A percentile compares a stretch with the other conserved stretches of the same genome.
Evolutionary conservation across 768 basidiomycete species (phyloP).

Genomic region (Collybiopsis luxurians): DNA sequence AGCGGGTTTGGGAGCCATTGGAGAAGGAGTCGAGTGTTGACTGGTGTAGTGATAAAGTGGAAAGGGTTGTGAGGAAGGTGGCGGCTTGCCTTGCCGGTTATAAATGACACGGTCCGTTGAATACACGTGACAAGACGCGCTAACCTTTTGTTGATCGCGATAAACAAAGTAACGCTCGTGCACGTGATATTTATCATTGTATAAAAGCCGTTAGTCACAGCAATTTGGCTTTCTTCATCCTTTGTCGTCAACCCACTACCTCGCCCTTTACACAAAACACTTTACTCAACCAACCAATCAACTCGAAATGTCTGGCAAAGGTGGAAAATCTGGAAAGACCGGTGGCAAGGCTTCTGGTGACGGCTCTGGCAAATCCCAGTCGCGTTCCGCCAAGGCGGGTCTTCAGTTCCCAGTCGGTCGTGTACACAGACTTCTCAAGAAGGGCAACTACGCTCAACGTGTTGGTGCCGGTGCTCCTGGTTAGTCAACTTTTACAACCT

Average conservation of each 20-base stretch:
- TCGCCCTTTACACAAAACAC: constrained; percentile 17
- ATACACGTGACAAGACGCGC: constrained; percentile 28
- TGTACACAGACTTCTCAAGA: constrained; percentile 86
- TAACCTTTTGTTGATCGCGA: constrained; percentile 27
- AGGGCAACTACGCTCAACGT: constrained; percentile 85
- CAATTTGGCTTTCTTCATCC: constrained; percentile 16
- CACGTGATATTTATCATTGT: constrained; percentile 22
- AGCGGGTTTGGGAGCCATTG: constrained; percentile 72
- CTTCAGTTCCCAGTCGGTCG: constrained; percentile 90
- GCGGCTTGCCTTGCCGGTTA: constrained; percentile 6
- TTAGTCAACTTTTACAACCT: constrained; percentile 22
- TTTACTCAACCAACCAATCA: constrained; percentile 6
- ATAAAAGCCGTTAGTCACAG: constrained; percentile 28
- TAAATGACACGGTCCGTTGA: too few relatives aligned
- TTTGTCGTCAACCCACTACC: constrained; percentile 7
- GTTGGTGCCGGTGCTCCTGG: constrained; percentile 89
- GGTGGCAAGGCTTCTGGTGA: constrained; percentile 50
- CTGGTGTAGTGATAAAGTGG: too few relatives aligned
- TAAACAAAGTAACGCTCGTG: constrained; percentile 19
- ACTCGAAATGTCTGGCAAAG: constrained; percentile 46
- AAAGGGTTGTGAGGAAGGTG: constrained; percentile 8
- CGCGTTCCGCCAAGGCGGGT: constrained; percentile 72
- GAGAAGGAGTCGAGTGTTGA: too few relatives aligned
- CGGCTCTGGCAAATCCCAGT: constrained; percentile 50
- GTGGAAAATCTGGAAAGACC: constrained; percentile 49